Percentiles rank a stretch among this genome's conserved stretches.
Conservation (phyloP, 2,329 filamentous ascomycete species). For the Trichoderma koningiopsis region DNA sequence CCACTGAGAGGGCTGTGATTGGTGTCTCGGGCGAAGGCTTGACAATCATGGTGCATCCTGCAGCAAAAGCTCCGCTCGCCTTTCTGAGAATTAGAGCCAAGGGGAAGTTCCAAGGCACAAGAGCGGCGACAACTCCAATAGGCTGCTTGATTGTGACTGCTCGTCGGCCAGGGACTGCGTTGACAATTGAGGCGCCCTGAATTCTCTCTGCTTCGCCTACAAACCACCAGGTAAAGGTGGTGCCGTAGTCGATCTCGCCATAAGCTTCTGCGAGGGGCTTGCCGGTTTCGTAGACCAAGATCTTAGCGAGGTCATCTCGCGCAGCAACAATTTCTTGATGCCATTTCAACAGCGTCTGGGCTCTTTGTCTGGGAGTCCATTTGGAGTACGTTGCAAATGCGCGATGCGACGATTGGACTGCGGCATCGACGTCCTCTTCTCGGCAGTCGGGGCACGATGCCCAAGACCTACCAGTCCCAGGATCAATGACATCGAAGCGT, state of each 20-base stretch:
- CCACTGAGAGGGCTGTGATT: constrained; percentile 69
- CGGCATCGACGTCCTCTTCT: constrained; percentile 43
- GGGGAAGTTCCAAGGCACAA: constrained; percentile 61
- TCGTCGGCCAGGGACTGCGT: constrained; percentile 63
- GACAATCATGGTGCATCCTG: constrained; percentile 74
- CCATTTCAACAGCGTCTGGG: constrained; percentile 42
- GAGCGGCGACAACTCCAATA: constrained; percentile 39
- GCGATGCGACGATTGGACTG: constrained; percentile 40
- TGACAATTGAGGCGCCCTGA: constrained; percentile 61
- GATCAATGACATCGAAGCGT: constrained; percentile 56
- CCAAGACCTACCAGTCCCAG: constrained; percentile 54
- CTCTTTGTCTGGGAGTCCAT: constrained; percentile 41
- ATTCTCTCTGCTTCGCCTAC: constrained; percentile 51
- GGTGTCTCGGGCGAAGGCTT: constrained; percentile 77
- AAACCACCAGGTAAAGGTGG: constrained; percentile 60
- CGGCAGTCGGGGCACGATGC: constrained; percentile 52
- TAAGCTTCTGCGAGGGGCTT: constrained; percentile 58
- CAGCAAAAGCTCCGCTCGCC: constrained; percentile 61
- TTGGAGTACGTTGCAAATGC: constrained; percentile 45
- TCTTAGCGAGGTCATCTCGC: constrained; percentile 43
- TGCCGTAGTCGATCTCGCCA: constrained; percentile 58
- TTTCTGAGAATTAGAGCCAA: constrained; percentile 53
- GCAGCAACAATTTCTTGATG: constrained; percentile 40
- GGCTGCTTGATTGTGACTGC: constrained; percentile 68
- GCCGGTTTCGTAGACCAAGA: constrained; percentile 54